Conservation (phyloP, 768 basidiomycete genomes). For the Coprinellus aureogranulatus region DNA sequence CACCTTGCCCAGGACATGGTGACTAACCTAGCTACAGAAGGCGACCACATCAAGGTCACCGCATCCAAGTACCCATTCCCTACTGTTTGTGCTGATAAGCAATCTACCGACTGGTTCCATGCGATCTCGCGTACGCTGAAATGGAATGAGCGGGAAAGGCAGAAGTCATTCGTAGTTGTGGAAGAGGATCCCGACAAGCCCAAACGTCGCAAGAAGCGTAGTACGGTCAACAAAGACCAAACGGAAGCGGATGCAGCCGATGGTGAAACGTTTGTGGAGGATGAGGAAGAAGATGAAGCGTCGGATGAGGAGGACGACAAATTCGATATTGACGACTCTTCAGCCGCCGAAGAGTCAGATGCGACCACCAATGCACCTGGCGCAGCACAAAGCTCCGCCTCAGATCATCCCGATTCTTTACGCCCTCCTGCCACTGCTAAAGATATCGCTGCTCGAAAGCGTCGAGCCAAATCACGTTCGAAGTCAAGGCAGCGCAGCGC, state of each 20-base stretch:
- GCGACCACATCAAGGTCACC: constrained; percentile 97
- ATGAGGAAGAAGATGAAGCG: constrained; percentile 50
- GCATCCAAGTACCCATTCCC: constrained; percentile 98
- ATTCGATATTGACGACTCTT: constrained; percentile 93
- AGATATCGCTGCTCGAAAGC: constrained; percentile 5
- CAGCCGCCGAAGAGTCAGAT: constrained; percentile 36
- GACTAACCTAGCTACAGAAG: constrained; percentile 58
- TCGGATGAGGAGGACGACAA: constrained; percentile 62
- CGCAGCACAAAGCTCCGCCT: constrained; percentile 10
- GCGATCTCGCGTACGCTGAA: constrained; percentile 94
- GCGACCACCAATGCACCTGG: constrained; percentile 13
- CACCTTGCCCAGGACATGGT: neutral
- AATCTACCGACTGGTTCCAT: constrained; percentile 98
- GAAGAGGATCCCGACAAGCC: constrained; percentile 72
- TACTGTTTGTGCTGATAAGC: constrained; percentile 96
- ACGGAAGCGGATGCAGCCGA: no score
- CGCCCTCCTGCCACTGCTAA: constrained; percentile 8
- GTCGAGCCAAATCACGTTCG: constrained; percentile 20
- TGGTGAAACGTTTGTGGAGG: constrained; percentile 20
- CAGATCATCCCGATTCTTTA: constrained; percentile 15
- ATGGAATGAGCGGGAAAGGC: constrained; percentile 98
- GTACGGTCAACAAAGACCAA: constrained; percentile 10
- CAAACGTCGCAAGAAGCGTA: constrained; percentile 23
- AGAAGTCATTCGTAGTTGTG: constrained; percentile 98
- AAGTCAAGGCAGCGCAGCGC: constrained; percentile 46